Evolutionary conservation across 139 green algal species (phyloP).

Genomic region (Diplosphaera chodatii): DNA sequence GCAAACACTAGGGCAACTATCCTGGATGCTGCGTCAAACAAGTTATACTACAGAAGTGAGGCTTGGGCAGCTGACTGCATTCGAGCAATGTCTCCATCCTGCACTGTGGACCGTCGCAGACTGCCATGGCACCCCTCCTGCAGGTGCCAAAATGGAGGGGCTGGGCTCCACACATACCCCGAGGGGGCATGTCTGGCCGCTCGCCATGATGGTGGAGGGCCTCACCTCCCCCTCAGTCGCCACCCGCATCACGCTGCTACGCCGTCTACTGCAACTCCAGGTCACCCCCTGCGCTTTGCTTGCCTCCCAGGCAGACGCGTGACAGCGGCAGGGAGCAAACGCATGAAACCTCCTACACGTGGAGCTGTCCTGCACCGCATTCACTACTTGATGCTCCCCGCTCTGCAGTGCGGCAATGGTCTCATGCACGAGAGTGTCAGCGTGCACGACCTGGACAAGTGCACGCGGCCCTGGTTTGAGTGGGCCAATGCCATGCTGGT

Average conservation of each 20-base stretch:
- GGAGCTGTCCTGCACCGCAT: too few species aligned
- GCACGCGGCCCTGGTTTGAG: slow-evolving; percentile 31
- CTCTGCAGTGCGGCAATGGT: slow-evolving; percentile 41
- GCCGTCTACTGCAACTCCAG: neutral
- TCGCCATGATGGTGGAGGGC: slow-evolving; percentile 28
- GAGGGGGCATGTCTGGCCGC: slow-evolving; percentile 33
- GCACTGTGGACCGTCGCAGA: too few species aligned
- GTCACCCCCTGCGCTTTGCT: too few species aligned
- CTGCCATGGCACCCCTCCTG: too few species aligned
- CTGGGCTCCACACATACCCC: slow-evolving; percentile 50
- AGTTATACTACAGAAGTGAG: slow-evolving; percentile 29
- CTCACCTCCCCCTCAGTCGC: neutral
- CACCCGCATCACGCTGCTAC: neutral
- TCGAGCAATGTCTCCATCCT: too few species aligned
- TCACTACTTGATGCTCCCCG: too few species aligned
- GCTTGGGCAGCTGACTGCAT: too few species aligned
- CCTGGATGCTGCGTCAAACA: slow-evolving; percentile 23
- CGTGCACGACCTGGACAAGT: neutral
- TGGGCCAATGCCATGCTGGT: slow-evolving; percentile 54
- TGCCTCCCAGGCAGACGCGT: too few species aligned
- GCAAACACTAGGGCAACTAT: slow-evolving; percentile 23
- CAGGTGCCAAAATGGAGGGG: slow-evolving; percentile 25
- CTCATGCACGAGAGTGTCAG: slow-evolving; percentile 47
- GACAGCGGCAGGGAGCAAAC: too few species aligned
- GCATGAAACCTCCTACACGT: too few species aligned